Percentiles rank a stretch among this genome's conserved stretches.
Evolutionary conservation across 108 stramenopile genomes (phyloP).

Genomic region (Mediolabrus comicus): DNA sequence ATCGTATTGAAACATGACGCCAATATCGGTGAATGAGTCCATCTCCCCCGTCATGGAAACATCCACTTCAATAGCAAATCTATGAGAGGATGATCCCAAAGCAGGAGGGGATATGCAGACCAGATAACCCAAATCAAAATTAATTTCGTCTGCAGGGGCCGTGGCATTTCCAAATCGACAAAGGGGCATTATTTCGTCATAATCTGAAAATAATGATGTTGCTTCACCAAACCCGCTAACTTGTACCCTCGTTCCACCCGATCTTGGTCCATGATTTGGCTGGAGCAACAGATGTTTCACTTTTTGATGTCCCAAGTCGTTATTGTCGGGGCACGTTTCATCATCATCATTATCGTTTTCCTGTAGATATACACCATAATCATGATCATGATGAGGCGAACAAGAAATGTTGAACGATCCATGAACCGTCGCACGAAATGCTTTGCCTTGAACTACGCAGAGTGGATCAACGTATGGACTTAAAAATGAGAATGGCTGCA

Average conservation of each 20-base stretch:
- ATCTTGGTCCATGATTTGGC: constrained; percentile 38
- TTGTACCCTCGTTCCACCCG: constrained; percentile 35
- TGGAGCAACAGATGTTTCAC: constrained; percentile 8
- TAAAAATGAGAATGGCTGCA: constrained; percentile 15
- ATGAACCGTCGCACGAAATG: constrained; percentile 15
- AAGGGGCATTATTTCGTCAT: neutral
- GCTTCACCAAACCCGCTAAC: constrained; percentile 33
- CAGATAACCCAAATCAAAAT: constrained; percentile 17
- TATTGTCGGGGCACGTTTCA: neutral
- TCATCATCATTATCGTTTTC: neutral
- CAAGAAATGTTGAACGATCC: constrained; percentile 22
- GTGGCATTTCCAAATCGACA: constrained; percentile 39
- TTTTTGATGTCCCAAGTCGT: neutral
- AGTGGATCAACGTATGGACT: constrained; percentile 19
- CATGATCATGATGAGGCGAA: constrained; percentile 6
- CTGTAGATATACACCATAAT: neutral
- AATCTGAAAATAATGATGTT: neutral
- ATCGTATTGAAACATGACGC: constrained; percentile 38
- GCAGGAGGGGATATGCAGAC: constrained; percentile 31
- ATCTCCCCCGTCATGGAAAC: constrained; percentile 19
- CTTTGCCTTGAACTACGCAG: constrained; percentile 28
- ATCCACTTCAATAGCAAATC: constrained; percentile 29
- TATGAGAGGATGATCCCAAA: neutral
- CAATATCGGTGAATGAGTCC: constrained; percentile 16
- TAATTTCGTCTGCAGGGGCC: constrained; percentile 22